These are phyloP conservation scores for Cladosporium oxysporum DNA, from an alignment of 2,329 filamentous ascomycete species.

Conservation along the genomic window DNA sequence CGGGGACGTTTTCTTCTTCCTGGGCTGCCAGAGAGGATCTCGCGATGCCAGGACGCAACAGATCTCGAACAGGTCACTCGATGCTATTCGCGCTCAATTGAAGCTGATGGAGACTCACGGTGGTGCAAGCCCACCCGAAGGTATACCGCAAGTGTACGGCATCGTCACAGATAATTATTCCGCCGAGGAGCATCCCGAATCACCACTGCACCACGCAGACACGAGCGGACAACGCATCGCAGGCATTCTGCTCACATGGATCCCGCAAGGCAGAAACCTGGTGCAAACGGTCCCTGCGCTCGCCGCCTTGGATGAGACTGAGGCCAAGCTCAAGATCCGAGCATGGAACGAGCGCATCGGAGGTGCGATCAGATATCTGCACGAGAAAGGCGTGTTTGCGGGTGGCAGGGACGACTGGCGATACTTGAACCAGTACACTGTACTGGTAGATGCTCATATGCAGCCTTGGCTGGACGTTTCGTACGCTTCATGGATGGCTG, in stretches of 20 bases:
- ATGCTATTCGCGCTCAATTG: background rate
- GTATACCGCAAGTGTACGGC: background rate
- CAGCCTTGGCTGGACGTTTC: background rate
- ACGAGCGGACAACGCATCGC: background rate
- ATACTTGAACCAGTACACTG: background rate
- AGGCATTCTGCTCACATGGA: conserved; percentile 5
- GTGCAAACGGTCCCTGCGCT: background rate
- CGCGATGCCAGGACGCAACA: background rate
- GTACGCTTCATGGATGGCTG: background rate
- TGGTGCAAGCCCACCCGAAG: background rate
- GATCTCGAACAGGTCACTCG: background rate
- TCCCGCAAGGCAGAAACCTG: background rate
- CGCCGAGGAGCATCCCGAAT: no score
- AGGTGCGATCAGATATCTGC: background rate
- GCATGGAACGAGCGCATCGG: background rate
- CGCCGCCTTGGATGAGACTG: background rate
- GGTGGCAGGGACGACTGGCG: background rate
- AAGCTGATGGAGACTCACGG: background rate
- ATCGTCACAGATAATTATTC: background rate
- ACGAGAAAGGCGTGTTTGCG: background rate
- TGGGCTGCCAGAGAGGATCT: background rate
- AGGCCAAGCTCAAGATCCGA: background rate
- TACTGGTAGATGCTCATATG: background rate
- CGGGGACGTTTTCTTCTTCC: background rate
- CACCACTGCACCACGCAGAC: background rate